Base-by-base conservation (phyloP, 1,284 basidiomycete genomes). In the Chalciporus sp. region DNA sequence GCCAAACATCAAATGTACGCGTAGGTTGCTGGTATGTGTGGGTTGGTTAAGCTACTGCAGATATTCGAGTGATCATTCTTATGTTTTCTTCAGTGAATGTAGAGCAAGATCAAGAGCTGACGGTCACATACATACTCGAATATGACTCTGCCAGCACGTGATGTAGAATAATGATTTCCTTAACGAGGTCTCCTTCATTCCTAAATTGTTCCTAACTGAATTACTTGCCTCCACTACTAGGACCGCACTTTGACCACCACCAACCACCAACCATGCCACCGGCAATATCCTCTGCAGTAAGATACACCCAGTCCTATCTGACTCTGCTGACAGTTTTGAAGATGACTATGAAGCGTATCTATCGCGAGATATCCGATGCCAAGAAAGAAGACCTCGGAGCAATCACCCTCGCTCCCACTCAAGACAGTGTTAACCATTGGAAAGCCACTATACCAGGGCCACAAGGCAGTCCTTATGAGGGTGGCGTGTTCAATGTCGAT, bases 301-400 rank as follows among this genome's bases (percentile, higher is more conserved):
- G 66, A 16, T 6, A 35, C 14, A 62, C 41, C 44, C 16, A n/a
- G 2, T 2, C 1, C 5, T 14, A 1, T 46, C 23, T 29, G 17
- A 6, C 41, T 4, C 1, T 1, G 39, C 61, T 70, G 40, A 71
- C 50, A 11, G 20, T 23, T 9, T 23, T 14, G 17, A 7, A 92
- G 89, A 94, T 87, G 76, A 89, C 91, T 4, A 70, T 90, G 59
- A 95, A 94, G 73, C 86, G 94, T 47, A 95, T 96, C 57, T 86
- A 92, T 62, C 87, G 90, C 59, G 94, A 96, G 76, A 87, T 95
- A 40, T 80, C 83, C 5, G 92, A 95, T 72, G 74, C 92, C 20
- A 80, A 86, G 75, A 90, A 90, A 68, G 93, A 94, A 68, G 88
- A 95, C 64, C 75, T 94, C 39, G 93, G 90, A 3, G 69, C 74